phyloP scores from a whole-genome alignment of 768 basidiomycete genomes.

The Tulasnella sp. region DNA sequence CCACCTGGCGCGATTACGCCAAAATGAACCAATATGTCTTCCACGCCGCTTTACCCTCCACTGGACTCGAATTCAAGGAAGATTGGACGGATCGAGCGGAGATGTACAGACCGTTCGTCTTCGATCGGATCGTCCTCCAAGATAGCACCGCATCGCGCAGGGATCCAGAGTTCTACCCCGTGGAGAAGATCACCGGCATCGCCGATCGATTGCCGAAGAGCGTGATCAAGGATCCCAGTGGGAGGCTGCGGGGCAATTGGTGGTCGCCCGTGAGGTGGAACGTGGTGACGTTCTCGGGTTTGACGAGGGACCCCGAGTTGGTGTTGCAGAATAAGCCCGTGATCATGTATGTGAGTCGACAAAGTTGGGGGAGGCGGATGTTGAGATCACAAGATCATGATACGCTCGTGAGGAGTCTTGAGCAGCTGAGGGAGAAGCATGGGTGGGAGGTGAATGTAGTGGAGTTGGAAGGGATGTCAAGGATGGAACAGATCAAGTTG shows the following conservation, averaged over 20 bases:
- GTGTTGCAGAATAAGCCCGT: constrained; percentile 44
- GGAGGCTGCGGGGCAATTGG: not conserved
- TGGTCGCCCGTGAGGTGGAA: constrained; percentile 1
- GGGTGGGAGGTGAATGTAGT: constrained; percentile 87
- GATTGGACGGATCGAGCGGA: constrained; percentile 71
- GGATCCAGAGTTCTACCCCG: not conserved
- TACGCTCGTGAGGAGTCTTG: constrained; percentile 25
- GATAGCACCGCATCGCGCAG: constrained; percentile 55
- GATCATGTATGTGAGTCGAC: constrained; percentile 86
- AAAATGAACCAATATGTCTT: constrained; percentile 55
- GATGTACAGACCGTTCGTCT: constrained; percentile 59
- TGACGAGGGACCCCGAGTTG: not conserved
- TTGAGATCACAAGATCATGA: constrained; percentile 68
- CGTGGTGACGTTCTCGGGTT: not conserved
- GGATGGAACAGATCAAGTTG: constrained; percentile 68
- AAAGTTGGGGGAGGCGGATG: constrained; percentile 81
- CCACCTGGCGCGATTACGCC: constrained; percentile 32
- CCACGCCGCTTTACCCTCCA: constrained; percentile 63
- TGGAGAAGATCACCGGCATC: not conserved
- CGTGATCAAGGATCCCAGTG: not conserved
- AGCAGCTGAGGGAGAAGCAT: constrained; percentile 33
- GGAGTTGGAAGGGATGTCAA: constrained; percentile 67
- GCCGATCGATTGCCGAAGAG: constrained; percentile 30
- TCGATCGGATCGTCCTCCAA: constrained; percentile 66
- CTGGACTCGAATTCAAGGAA: constrained; percentile 55